A percentile compares a stretch with the other conserved stretches of the same genome.
These are phyloP conservation scores for Coemansia sp. DNA, from an alignment of 192 early-diverging fungal genomes.

Conservation along the genomic window DNA sequence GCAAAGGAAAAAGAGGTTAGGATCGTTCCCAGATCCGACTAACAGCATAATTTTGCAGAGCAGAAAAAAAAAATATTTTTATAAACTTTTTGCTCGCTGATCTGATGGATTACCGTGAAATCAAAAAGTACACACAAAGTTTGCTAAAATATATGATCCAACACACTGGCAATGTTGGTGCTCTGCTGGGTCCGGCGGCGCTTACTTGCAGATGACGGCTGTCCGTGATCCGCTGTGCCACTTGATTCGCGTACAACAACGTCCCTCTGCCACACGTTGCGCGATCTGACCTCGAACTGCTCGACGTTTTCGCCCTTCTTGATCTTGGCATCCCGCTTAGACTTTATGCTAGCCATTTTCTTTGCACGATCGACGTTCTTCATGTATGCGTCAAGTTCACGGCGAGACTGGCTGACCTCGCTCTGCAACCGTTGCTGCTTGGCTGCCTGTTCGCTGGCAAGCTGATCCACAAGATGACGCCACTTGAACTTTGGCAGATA, in stretches of 20 bases:
- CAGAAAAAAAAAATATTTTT: background rate
- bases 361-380: constrained; percentile 86
- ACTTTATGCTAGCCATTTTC: constrained; percentile 79
- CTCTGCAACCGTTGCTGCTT: constrained; percentile 76
- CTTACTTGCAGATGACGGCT: constrained; percentile 10
- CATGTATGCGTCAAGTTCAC: constrained; percentile 85
- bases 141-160: constrained; percentile 21
- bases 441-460: constrained; percentile 73
- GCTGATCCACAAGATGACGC: constrained; percentile 90
- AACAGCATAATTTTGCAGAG: no score
- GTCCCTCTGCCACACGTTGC: constrained; percentile 65
- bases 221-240: background rate
- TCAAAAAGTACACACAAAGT: background rate
- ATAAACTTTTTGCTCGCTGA: background rate
- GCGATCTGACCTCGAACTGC: constrained; percentile 44
- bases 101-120: background rate
- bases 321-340: constrained; percentile 56
- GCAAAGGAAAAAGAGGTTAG: no score
- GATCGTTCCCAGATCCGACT: no score
- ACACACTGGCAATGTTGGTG: constrained; percentile 7
- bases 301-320: constrained; percentile 41
- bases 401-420: constrained; percentile 80
- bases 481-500: constrained; percentile 97
- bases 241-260: constrained; percentile 56
- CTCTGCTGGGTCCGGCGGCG: constrained; percentile 15